Conservation (phyloP, 305 asterid genomes). For the Rubia balearica region DNA sequence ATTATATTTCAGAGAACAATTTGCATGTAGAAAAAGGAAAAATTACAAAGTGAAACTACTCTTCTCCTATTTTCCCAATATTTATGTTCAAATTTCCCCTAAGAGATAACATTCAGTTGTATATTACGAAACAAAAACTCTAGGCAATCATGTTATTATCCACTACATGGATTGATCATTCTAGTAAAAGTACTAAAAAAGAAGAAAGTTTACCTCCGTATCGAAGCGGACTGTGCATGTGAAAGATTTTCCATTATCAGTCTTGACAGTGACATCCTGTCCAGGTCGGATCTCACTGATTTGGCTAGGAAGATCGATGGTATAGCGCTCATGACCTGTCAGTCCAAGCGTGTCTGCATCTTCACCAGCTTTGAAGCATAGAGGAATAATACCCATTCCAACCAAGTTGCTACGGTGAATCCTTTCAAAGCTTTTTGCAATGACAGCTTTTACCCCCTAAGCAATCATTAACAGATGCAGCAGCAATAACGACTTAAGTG, state of each 20-base stretch:
- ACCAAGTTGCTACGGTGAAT: constrained; percentile 94
- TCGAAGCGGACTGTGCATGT: constrained; percentile 84
- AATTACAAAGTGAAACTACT: background rate
- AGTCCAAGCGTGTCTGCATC: constrained; percentile 83
- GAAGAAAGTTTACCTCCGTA: constrained; percentile 58
- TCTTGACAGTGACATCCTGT: constrained; percentile 66
- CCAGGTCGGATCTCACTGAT: constrained; percentile 78
- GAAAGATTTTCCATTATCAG: constrained; percentile 74
- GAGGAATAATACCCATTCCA: constrained; percentile 91
- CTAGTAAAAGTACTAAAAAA: background rate
- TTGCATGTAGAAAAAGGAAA: background rate
- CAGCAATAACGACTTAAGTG: background rate
- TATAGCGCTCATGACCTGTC: constrained; percentile 87
- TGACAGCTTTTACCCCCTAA: constrained; percentile 95
- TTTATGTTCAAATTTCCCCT: background rate
- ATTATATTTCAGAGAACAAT: background rate
- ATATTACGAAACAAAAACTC: background rate
- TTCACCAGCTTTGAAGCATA: constrained; percentile 91
- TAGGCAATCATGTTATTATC: background rate
- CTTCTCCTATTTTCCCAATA: too few species aligned
- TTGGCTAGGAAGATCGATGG: constrained; percentile 71
- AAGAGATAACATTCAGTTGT: background rate
- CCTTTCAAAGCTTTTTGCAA: constrained; percentile 88
- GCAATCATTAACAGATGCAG: background rate
- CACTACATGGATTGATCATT: background rate